These are phyloP conservation scores for Isatis tinctoria DNA, from an alignment of 345 rosid genomes.

Conservation along the genomic window DNA sequence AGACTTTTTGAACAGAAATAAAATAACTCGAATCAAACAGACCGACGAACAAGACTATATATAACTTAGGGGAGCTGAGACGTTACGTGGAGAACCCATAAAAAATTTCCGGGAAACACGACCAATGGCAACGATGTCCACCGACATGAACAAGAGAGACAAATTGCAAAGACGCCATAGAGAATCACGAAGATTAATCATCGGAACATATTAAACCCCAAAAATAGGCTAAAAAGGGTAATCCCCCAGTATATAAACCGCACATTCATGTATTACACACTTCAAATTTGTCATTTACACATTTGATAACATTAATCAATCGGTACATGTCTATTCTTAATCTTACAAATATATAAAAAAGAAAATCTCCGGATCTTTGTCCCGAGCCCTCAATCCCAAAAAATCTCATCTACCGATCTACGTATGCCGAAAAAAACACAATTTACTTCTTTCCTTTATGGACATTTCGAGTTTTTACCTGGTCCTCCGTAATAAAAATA, in stretches of 20 bases:
- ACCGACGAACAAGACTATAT: too few species aligned
- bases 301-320: constrained; percentile 11
- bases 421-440: constrained; percentile 10
- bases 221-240: too few species aligned
- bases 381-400: constrained; percentile 19
- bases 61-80: too few species aligned
- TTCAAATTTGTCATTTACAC: background rate
- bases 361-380: constrained; percentile 9
- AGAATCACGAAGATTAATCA: too few species aligned
- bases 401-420: background rate
- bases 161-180: too few species aligned
- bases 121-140: too few species aligned
- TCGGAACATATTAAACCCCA: too few species aligned
- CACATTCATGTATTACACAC: background rate
- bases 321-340: background rate
- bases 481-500: constrained; percentile 97
- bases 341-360: background rate
- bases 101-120: too few species aligned
- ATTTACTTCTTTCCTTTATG: constrained; percentile 32
- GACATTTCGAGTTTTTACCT: constrained; percentile 79
- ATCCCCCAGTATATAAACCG: background rate
- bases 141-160: too few species aligned
- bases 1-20: too few species aligned
- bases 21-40: too few species aligned
- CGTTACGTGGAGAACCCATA: too few species aligned